Conservation (phyloP, 768 basidiomycete species). For the Pluteus cervinus region DNA sequence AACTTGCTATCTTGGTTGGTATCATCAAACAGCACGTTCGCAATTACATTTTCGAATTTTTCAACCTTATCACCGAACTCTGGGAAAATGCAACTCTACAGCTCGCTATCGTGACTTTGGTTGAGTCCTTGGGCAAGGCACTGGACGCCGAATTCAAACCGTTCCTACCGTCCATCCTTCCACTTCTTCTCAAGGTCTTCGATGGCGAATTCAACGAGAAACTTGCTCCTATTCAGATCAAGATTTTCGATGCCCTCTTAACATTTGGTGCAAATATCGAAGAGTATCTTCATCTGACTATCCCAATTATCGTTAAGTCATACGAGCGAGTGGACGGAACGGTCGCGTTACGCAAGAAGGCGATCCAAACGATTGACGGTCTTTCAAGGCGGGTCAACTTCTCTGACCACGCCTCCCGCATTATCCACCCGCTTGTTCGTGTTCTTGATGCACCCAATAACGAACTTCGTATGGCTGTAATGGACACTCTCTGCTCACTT, state of each 20-base stretch:
- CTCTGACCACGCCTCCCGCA: slow-evolving; percentile 94
- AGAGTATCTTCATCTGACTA: slow-evolving; percentile 94
- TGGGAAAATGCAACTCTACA: slow-evolving; percentile 86
- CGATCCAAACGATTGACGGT: slow-evolving; percentile 87
- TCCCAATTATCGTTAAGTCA: slow-evolving; percentile 88
- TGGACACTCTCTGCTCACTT: slow-evolving; percentile 91
- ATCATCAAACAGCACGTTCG: slow-evolving; percentile 98
- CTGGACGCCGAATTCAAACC: slow-evolving; percentile 97
- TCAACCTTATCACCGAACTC: slow-evolving; percentile 79
- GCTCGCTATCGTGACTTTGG: slow-evolving; percentile 84
- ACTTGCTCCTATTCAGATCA: slow-evolving; percentile 71
- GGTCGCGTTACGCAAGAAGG: slow-evolving; percentile 73
- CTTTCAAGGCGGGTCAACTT: slow-evolving; percentile 93
- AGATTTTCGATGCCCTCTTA: slow-evolving; percentile 90
- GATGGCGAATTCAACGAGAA: slow-evolving; percentile 85
- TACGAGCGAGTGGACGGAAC: slow-evolving; percentile 81
- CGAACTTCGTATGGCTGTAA: slow-evolving; percentile 78
- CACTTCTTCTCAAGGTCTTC: slow-evolving; percentile 85
- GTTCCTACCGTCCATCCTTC: slow-evolving; percentile 85
- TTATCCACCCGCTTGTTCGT: slow-evolving; percentile 91
- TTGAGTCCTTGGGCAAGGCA: slow-evolving; percentile 89
- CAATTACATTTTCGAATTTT: slow-evolving; percentile 82
- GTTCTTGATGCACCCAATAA: slow-evolving; percentile 70
- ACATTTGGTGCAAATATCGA: slow-evolving; percentile 96
- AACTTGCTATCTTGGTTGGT: slow-evolving; percentile 89